Base-by-base conservation (phyloP, 805 yeast species). In the Lachancea fermentati region DNA sequence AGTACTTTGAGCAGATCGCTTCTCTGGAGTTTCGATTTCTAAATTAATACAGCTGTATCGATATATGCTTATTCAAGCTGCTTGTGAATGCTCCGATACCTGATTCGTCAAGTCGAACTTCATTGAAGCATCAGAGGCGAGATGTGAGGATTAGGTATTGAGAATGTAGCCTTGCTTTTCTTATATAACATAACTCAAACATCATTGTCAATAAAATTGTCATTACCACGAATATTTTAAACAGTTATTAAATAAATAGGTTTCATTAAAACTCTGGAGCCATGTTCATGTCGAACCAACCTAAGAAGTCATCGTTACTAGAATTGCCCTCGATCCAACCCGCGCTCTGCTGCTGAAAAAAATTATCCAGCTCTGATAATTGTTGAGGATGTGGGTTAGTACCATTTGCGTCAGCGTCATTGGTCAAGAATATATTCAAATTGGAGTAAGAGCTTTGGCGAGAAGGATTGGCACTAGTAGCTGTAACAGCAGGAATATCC, bases 231-330 rank as follows among this genome's bases (percentile, higher is more conserved):
- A 22, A 22, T 22, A 22, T 22, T 22, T 22, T 22, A 7, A 22
- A 22, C 26, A 22, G 26, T 22, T 11, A 22, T 22, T 22, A 22
- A 22, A 22, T 22, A 22, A 22, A 22, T 22, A 22, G 11, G 11
- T 22, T 3, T 14, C 18, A 4, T 25, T 22, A 39, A 52, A 78
- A 77, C 45, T 75, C 81, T 0, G 80, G 81, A 3, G 76, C 78
- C 81, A 75, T 76, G 53, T 82, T 82, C 59, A 79, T 78, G 57
- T 86, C 95, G 68, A 89, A 84, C 96, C 96, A 89, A 9, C 97
- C 97, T 34, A 89, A 66, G 54, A 89, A 83, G 57, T 89, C 97
- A 55, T 89, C 97, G 9, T 57, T 55, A 36, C 52, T 54, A n/a
- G 57, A 52, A 34, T 79, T 85, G 24, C 79, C 81, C 55, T 85